Conservation (phyloP, 2,329 filamentous ascomycete genomes). For the Penicillium sp. region DNA sequence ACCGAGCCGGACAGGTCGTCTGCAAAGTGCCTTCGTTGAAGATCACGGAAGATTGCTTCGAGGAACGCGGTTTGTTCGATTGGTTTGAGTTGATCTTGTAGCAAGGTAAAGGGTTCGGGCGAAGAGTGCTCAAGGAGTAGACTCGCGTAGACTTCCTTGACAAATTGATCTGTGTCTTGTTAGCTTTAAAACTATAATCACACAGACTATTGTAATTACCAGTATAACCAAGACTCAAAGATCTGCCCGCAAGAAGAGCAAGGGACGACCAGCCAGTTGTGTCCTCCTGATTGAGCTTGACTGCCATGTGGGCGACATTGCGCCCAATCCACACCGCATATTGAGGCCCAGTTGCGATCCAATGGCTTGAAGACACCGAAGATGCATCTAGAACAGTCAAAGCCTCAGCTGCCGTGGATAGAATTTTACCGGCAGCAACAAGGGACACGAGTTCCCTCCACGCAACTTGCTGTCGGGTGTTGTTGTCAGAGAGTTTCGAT, state of each 20-base stretch:
- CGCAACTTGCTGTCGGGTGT: conserved; percentile 52
- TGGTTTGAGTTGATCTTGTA: conserved; percentile 47
- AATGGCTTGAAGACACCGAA: conserved; percentile 40
- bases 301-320: conserved; percentile 56
- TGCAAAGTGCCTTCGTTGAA: conserved; percentile 43
- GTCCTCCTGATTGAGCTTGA: conserved; percentile 43
- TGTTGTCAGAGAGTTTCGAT: conserved; percentile 38
- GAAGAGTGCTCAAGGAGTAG: conserved; percentile 34
- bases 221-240: conserved; percentile 70
- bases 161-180: conserved; percentile 38
- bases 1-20: conserved; percentile 17
- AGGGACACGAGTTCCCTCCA: conserved; percentile 66
- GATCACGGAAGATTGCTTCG: conserved; percentile 48
- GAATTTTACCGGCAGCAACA: conserved; percentile 60
- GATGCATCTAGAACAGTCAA: conserved; percentile 39
- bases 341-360: conserved; percentile 64
- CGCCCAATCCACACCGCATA: conserved; percentile 73
- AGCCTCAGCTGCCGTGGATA: conserved; percentile 60
- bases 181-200: conserved; percentile 7
- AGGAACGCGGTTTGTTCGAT: conserved; percentile 52
- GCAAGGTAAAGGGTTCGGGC: conserved; percentile 32
- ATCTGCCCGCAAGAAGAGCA: conserved; percentile 56
- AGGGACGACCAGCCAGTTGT: conserved; percentile 34
- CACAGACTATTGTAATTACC: conserved; percentile 48
- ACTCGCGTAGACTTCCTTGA: conserved; percentile 41